A percentile compares a stretch with the other conserved stretches of the same genome.
phyloP scores from a whole-genome alignment of 176 grass and related monocot species.

The Oryza meyeriana region DNA sequence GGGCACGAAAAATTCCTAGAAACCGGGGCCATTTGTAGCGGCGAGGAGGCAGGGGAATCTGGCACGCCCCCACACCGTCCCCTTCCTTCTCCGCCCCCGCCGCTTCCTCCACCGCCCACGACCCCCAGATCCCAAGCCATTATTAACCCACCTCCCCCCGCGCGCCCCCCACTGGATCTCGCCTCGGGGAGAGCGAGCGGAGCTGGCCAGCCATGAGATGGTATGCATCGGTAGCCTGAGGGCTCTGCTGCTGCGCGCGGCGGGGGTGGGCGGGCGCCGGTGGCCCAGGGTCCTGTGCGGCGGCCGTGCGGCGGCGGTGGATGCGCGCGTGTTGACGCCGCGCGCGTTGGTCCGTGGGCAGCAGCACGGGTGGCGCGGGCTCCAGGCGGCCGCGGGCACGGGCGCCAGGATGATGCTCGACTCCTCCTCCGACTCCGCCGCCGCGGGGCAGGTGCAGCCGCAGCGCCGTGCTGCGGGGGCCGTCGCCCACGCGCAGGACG shows the following conservation, averaged over 20 bases:
- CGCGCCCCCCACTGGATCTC: slow-evolving; percentile 29
- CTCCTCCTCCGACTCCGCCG: slow-evolving; percentile 16
- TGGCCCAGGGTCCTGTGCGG: slow-evolving; percentile 21
- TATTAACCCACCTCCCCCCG: not conserved
- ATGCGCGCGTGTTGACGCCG: slow-evolving; percentile 40
- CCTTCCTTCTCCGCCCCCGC: slow-evolving; percentile 23
- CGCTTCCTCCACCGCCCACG: slow-evolving; percentile 34
- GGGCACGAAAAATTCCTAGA: slow-evolving; percentile 6
- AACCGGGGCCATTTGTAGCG: slow-evolving; percentile 16
- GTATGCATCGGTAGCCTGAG: slow-evolving; percentile 85
- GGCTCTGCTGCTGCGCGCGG: slow-evolving; percentile 61
- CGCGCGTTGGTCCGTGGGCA: slow-evolving; percentile 20
- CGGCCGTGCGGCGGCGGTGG: slow-evolving; percentile 3
- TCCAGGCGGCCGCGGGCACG: slow-evolving; percentile 35
- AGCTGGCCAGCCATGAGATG: slow-evolving; percentile 64
- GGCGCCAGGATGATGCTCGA: slow-evolving; percentile 66
- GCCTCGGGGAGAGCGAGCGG: slow-evolving; percentile 20
- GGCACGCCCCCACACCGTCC: slow-evolving; percentile 6
- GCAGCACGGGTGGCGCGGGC: slow-evolving; percentile 47
- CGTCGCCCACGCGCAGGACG: slow-evolving; percentile 35
- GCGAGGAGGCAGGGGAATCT: slow-evolving; percentile 37
- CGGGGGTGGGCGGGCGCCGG: slow-evolving; percentile 36
- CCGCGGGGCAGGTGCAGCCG: slow-evolving; percentile 37
- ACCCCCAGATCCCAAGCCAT: slow-evolving; percentile 36
- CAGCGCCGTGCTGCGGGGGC: slow-evolving; percentile 32